Percentiles rank a stretch among this genome's conserved stretches.
phyloP scores from a whole-genome alignment of 2,329 filamentous ascomycete genomes.

The Alternaria sp. region DNA sequence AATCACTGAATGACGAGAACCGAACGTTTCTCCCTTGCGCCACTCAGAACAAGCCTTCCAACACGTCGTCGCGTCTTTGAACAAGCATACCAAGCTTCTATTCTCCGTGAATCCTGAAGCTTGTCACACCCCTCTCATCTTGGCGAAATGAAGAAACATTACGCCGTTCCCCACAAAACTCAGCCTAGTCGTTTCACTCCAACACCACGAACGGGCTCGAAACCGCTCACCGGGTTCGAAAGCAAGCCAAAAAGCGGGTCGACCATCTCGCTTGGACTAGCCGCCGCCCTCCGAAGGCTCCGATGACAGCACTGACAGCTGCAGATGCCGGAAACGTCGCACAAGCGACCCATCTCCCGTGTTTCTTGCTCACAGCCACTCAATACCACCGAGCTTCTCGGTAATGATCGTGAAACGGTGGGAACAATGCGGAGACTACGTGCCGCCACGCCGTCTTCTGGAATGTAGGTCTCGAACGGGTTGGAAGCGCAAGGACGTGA shows the following conservation, averaged over 20 bases:
- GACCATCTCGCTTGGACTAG: not conserved
- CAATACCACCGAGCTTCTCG: not conserved
- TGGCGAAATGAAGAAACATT: not conserved
- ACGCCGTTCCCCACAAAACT: not conserved
- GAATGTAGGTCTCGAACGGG: not conserved
- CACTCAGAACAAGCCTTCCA: not conserved
- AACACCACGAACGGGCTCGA: not conserved
- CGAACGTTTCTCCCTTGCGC: no score
- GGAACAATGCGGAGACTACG: not conserved
- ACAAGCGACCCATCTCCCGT: not conserved
- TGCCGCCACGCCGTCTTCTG: not conserved
- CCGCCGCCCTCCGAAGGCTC: not conserved
- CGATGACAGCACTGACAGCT: not conserved
- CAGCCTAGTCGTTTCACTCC: conserved; percentile 1
- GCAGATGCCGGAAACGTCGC: not conserved
- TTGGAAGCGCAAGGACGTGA: not conserved
- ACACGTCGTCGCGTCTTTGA: not conserved
- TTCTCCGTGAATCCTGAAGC: not conserved
- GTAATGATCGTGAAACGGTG: not conserved
- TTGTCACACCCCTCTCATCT: not conserved
- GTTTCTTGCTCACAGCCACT: not conserved
- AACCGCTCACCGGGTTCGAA: not conserved
- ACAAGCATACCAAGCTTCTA: not conserved
- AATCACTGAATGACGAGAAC: not conserved
- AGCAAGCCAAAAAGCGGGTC: conserved; percentile 3